phyloP scores from a whole-genome alignment of 2,329 filamentous ascomycete species.

The Thelonectria olida region DNA sequence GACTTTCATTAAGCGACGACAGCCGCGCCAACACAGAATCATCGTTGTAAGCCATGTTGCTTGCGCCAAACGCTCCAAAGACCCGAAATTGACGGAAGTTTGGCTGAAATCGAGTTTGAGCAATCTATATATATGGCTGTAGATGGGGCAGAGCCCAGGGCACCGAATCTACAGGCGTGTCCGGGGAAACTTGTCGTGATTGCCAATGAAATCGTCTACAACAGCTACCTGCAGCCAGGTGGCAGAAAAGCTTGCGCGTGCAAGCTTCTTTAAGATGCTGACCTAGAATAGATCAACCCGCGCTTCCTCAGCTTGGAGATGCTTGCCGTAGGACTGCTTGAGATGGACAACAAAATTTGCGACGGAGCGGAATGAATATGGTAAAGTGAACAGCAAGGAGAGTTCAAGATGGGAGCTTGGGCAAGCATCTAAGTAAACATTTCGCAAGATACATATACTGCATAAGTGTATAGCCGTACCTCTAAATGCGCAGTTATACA shows the following conservation, averaged over 20 bases:
- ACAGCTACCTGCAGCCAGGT: constrained; percentile 40
- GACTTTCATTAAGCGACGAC: constrained; percentile 93
- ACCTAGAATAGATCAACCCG: constrained; percentile 17
- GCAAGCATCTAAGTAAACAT: constrained; percentile 35
- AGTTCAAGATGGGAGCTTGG: constrained; percentile 36
- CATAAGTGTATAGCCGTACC: constrained; percentile 35
- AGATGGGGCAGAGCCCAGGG: constrained; percentile 19
- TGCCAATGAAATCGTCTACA: constrained; percentile 41
- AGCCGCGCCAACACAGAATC: constrained; percentile 96
- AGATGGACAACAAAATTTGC: constrained; percentile 30
- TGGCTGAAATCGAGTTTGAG: not conserved
- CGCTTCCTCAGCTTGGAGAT: constrained; percentile 17
- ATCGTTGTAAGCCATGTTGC: constrained; percentile 88
- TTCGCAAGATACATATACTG: constrained; percentile 29
- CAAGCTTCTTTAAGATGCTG: constrained; percentile 18
- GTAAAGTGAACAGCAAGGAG: constrained; percentile 31
- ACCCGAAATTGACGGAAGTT: not conserved
- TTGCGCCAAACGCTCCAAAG: not conserved
- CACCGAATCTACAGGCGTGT: constrained; percentile 34
- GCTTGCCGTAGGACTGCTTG: constrained; percentile 24
- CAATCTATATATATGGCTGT: constrained; percentile 9
- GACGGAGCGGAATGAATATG: constrained; percentile 33
- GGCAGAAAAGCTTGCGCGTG: constrained; percentile 30
- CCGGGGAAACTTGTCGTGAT: constrained; percentile 38
- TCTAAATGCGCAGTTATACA: constrained; percentile 30